A percentile compares a stretch with the other conserved stretches of the same genome.
These are phyloP conservation scores for Phaffia australis DNA, from an alignment of 768 basidiomycete genomes.

Conservation along the genomic window DNA sequence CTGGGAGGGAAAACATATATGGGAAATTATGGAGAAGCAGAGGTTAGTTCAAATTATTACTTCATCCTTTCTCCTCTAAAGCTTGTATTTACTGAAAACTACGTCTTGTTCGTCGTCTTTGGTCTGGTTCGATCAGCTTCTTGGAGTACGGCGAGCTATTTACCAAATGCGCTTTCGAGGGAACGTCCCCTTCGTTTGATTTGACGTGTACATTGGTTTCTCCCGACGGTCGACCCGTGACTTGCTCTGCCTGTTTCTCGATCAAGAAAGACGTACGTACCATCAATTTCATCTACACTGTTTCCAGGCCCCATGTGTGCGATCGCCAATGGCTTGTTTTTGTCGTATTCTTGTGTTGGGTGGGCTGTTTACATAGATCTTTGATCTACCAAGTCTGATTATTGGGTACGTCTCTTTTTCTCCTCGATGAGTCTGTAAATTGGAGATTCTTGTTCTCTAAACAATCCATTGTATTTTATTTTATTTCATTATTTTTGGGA, in stretches of 20 bases:
- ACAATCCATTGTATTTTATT: neutral
- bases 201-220: conserved; percentile 83
- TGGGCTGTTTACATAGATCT: conserved; percentile 41
- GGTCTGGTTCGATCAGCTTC: conserved; percentile 26
- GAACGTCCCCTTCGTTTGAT: conserved; percentile 79
- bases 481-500: neutral
- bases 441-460: neutral
- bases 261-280: conserved; percentile 60
- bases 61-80: neutral
- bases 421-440: neutral
- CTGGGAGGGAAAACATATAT: conserved; percentile 30
- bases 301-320: neutral
- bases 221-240: conserved; percentile 69
- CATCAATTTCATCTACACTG: neutral
- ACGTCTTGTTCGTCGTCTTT: neutral
- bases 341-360: neutral
- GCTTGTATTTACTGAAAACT: neutral
- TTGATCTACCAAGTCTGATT: conserved; percentile 77
- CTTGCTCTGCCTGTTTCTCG: conserved; percentile 90
- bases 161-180: conserved; percentile 92
- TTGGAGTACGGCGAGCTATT: conserved; percentile 67
- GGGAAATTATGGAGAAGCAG: conserved; percentile 31
- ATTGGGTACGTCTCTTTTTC: conserved; percentile 45
- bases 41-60: conserved; percentile 28
- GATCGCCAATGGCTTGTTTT: too few relatives aligned